phyloP scores from a whole-genome alignment of 2,329 filamentous ascomycete genomes.

The Ciborinia camelliae region DNA sequence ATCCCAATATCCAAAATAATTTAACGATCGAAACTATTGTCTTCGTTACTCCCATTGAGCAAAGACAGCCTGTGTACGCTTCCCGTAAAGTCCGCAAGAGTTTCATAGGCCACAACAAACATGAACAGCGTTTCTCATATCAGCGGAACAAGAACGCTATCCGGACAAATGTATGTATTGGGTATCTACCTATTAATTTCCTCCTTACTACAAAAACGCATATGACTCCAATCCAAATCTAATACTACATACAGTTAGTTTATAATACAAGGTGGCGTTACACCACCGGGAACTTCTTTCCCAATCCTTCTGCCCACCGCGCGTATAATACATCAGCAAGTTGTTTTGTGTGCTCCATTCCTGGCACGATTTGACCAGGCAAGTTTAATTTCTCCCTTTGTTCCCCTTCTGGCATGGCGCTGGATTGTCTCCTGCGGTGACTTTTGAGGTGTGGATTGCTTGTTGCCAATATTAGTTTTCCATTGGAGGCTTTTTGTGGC shows the following conservation, averaged over 20 bases:
- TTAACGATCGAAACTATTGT: no score
- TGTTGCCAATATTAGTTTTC: slow-evolving; percentile 72
- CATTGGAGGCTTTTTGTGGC: slow-evolving; percentile 31
- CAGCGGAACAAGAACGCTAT: background rate
- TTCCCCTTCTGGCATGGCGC: slow-evolving; percentile 48
- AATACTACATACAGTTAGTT: slow-evolving; percentile 2
- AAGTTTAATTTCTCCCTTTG: slow-evolving; percentile 46
- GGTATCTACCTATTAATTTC: slow-evolving; percentile 14
- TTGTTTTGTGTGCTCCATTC: slow-evolving; percentile 90
- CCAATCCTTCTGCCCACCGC: slow-evolving; percentile 83
- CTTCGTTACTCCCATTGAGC: no score
- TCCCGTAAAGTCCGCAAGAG: no score
- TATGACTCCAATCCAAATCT: slow-evolving; percentile 1
- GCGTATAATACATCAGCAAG: slow-evolving; percentile 87
- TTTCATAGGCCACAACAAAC: background rate
- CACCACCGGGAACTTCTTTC: slow-evolving; percentile 59
- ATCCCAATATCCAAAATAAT: no score
- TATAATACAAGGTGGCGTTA: slow-evolving; percentile 24
- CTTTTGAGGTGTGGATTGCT: slow-evolving; percentile 83
- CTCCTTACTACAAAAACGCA: background rate
- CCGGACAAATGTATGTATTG: background rate
- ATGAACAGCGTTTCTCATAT: background rate
- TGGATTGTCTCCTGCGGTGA: slow-evolving; percentile 58
- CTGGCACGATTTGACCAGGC: slow-evolving; percentile 58
- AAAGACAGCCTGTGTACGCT: no score